phyloP scores from a whole-genome alignment of 78 protist genomes.

The Ministeria vibrans region DNA sequence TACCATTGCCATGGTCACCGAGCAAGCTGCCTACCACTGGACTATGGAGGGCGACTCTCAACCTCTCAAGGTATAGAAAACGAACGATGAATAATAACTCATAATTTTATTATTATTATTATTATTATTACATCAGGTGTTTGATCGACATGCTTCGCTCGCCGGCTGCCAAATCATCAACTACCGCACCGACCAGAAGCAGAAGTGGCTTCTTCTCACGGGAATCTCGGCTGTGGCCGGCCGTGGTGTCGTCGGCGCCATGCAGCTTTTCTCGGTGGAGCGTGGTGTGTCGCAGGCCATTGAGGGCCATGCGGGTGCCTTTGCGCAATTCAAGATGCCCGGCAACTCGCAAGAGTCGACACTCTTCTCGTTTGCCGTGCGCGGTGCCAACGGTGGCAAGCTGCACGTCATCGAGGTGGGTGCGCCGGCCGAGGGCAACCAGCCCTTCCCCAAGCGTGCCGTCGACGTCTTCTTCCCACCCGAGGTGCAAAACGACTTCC shows the following conservation, averaged over 20 bases:
- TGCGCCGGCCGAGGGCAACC: conserved; percentile 52
- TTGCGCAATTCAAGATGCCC: conserved; percentile 46
- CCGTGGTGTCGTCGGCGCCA: conserved; percentile 70
- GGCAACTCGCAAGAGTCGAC: conserved; percentile 61
- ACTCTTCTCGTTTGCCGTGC: conserved; percentile 74
- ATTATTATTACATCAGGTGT: too few relatives aligned
- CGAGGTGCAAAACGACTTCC: conserved; percentile 91
- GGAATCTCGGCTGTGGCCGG: conserved; percentile 70
- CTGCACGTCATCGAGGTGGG: conserved; percentile 72
- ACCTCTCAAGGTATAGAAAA: conserved; percentile 85
- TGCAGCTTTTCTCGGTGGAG: conserved; percentile 91
- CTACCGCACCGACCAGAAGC: conserved; percentile 72
- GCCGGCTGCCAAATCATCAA: conserved; percentile 85
- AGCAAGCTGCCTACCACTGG: conserved; percentile 96
- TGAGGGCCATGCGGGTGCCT: conserved; percentile 94
- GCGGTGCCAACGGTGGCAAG: conserved; percentile 63
- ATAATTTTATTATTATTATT: too few relatives aligned
- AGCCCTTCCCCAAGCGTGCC: conserved; percentile 55
- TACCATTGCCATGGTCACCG: conserved; percentile 90
- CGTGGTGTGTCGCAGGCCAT: conserved; percentile 76
- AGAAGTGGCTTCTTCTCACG: conserved; percentile 83
- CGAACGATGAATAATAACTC: too few relatives aligned
- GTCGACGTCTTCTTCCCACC: conserved; percentile 82
- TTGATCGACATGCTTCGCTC: conserved; percentile 78
- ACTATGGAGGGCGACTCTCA: conserved; percentile 66